Evolutionary conservation across 1,139 yeast genomes (phyloP).

Genomic region (Pichia sp.): DNA sequence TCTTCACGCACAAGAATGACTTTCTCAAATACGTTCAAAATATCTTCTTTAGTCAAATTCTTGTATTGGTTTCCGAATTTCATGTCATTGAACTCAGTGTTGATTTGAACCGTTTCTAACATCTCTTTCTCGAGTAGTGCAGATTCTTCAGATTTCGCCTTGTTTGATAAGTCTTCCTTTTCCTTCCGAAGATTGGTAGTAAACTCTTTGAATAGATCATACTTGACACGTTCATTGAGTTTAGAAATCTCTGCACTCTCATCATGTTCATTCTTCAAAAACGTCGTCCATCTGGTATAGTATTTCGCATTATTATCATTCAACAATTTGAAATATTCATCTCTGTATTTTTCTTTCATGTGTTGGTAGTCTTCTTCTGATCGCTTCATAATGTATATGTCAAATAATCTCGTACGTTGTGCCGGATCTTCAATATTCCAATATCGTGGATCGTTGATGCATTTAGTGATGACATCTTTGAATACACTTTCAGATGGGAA

Average conservation of each 20-base stretch:
- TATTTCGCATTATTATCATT: constrained; percentile 45
- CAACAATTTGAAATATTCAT: constrained; percentile 52
- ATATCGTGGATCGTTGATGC: constrained; percentile 60
- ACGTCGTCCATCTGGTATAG: constrained; percentile 67
- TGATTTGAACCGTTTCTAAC: constrained; percentile 21
- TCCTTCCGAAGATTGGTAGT: constrained; percentile 40
- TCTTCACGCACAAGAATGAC: constrained; percentile 43
- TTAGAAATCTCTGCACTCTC: constrained; percentile 65
- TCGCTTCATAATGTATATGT: constrained; percentile 56
- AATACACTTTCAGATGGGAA: constrained; percentile 82
- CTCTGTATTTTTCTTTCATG: constrained; percentile 55
- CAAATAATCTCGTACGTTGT: constrained; percentile 60
- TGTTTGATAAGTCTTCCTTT: constrained; percentile 34
- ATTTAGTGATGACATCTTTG: constrained; percentile 58
- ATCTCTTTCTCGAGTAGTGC: constrained; percentile 48
- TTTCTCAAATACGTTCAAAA: constrained; percentile 51
- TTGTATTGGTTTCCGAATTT: constrained; percentile 40
- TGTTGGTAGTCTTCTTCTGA: constrained; percentile 54
- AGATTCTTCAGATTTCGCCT: constrained; percentile 48
- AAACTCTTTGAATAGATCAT: constrained; percentile 51
- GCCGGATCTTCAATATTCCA: constrained; percentile 68
- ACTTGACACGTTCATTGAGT: constrained; percentile 56
- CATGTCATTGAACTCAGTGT: constrained; percentile 26
- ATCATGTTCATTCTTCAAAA: constrained; percentile 45
- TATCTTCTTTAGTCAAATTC: constrained; percentile 56